phyloP scores from a whole-genome alignment of 805 yeast species.

The Candida bentonensis region DNA sequence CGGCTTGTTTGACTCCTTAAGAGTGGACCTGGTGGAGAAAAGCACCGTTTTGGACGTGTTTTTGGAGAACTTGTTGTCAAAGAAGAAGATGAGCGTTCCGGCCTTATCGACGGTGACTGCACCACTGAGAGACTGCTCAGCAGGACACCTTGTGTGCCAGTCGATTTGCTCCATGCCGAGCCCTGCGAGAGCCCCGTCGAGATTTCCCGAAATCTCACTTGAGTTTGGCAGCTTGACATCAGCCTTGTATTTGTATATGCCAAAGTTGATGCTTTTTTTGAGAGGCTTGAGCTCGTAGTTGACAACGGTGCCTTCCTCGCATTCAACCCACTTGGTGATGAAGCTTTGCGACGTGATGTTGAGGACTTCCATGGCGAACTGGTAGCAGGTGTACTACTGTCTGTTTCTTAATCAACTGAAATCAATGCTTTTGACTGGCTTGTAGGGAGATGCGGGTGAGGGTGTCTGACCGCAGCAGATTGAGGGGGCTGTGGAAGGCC shows the following conservation, averaged over 20 bases:
- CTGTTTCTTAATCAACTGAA: too few species aligned
- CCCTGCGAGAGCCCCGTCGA: conserved; percentile 38
- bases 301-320: conserved; percentile 50
- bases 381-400: too few species aligned
- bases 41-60: conserved; percentile 68
- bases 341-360: conserved; percentile 85
- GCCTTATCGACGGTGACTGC: conserved; percentile 38
- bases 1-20: not conserved
- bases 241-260: conserved; percentile 14
- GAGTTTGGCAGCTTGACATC: conserved; percentile 6
- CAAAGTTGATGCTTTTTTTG: conserved; percentile 40
- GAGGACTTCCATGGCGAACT: conserved; percentile 66
- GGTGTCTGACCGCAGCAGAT: too few species aligned
- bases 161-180: conserved; percentile 37
- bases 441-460: too few species aligned
- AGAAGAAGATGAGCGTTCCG: conserved; percentile 74
- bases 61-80: conserved; percentile 85
- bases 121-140: conserved; percentile 52
- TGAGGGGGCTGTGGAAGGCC: too few species aligned
- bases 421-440: too few species aligned
- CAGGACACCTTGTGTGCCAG: conserved; percentile 43
- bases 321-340: conserved; percentile 80
- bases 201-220: conserved; percentile 8
- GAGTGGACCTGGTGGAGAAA: conserved; percentile 33
- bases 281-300: conserved; percentile 76